phyloP scores from a whole-genome alignment of 257 asterid genomes.

The Dorcoceras hygrometricum region DNA sequence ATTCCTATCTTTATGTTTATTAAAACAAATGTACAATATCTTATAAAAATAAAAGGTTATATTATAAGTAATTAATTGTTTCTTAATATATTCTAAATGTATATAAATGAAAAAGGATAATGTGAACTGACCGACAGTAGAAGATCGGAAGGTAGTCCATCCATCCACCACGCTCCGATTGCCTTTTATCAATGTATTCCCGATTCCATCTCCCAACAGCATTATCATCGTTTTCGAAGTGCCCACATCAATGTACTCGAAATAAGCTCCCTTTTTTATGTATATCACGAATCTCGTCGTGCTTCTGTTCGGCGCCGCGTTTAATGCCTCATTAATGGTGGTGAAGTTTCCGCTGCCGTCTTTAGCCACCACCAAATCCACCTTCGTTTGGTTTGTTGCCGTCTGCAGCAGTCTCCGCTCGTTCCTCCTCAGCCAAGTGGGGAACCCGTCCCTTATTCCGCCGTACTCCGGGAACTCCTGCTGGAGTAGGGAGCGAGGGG shows the following conservation, averaged over 20 bases:
- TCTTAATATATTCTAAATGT: background rate
- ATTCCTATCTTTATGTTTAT: no score
- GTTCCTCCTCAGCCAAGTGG: constrained; percentile 56
- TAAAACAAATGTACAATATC: no score
- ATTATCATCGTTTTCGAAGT: constrained; percentile 49
- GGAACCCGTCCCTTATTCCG: constrained; percentile 40
- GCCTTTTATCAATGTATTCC: constrained; percentile 79
- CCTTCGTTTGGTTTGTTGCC: constrained; percentile 33
- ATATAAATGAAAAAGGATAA: no score
- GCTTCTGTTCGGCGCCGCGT: constrained; percentile 76
- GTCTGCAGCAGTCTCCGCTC: constrained; percentile 68
- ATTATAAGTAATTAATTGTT: no score
- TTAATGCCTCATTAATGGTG: constrained; percentile 61
- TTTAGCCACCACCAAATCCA: constrained; percentile 58
- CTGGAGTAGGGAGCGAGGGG: background rate
- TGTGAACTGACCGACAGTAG: constrained; percentile 84
- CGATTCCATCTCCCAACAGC: constrained; percentile 93
- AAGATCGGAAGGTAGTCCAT: constrained; percentile 94
- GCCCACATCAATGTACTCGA: constrained; percentile 65
- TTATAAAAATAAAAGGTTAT: no score
- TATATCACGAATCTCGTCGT: constrained; percentile 67
- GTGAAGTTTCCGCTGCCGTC: constrained; percentile 86
- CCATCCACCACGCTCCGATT: constrained; percentile 83
- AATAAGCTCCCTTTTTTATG: constrained; percentile 85
- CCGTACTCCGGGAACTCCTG: constrained; percentile 48